A percentile compares a stretch with the other conserved stretches of the same genome.
These are phyloP conservation scores for Candida fluviatilis DNA, from an alignment of 805 yeast species.

Conservation along the genomic window DNA sequence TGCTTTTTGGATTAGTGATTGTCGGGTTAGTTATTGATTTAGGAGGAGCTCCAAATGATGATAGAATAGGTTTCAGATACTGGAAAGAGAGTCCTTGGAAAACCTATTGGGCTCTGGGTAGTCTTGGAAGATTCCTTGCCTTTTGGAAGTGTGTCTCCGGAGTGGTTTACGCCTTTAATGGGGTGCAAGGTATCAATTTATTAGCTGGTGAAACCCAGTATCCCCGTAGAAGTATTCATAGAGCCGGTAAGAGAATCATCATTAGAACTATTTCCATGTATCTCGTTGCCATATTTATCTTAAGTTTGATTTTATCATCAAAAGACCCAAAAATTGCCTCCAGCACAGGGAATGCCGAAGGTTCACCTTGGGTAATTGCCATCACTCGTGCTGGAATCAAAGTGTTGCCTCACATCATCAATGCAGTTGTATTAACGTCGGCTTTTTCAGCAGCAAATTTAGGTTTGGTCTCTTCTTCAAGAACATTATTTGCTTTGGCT, in stretches of 20 bases:
- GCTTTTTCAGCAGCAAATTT: slow-evolving; percentile 38
- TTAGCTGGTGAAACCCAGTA: slow-evolving; percentile 29
- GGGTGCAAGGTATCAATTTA: slow-evolving; percentile 22
- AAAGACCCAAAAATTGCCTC: slow-evolving; percentile 22
- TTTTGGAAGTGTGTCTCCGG: slow-evolving; percentile 32
- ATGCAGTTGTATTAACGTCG: slow-evolving; percentile 36
- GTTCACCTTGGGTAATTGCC: slow-evolving; percentile 41
- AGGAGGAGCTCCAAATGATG: slow-evolving; percentile 23
- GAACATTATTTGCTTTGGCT: slow-evolving; percentile 34
- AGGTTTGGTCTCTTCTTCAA: slow-evolving; percentile 22
- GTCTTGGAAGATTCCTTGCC: slow-evolving; percentile 20
- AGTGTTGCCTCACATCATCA: slow-evolving; percentile 33
- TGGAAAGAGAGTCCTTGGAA: slow-evolving; percentile 42
- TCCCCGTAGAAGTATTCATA: slow-evolving; percentile 28
- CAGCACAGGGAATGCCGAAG: slow-evolving; percentile 24
- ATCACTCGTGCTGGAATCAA: slow-evolving; percentile 28
- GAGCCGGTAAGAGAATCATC: slow-evolving; percentile 26
- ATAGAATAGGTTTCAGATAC: slow-evolving; percentile 27
- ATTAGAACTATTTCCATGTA: slow-evolving; percentile 26
- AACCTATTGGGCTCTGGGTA: slow-evolving; percentile 16
- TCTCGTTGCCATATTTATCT: slow-evolving; percentile 24
- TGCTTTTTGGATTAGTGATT: slow-evolving; percentile 18
- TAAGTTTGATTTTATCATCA: slow-evolving; percentile 30
- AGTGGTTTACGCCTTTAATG: slow-evolving; percentile 36
- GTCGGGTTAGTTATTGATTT: slow-evolving; percentile 18